Evolutionary conservation across 148 eudicot genomes (phyloP).

Genomic region (Rhododendron vialii): DNA sequence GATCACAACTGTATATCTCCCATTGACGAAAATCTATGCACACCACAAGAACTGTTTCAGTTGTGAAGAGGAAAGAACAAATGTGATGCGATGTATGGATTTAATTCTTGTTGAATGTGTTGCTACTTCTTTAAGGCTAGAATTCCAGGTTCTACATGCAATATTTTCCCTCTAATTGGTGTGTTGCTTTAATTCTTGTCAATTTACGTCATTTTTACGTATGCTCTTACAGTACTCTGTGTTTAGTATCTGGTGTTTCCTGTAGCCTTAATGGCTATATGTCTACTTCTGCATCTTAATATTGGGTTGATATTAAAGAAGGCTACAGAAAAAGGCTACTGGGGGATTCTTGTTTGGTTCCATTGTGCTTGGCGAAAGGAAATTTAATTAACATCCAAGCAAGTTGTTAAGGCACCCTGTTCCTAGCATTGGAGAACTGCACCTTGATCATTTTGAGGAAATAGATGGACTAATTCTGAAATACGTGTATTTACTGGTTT

Average conservation of each 20-base stretch:
- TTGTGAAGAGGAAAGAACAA: not conserved
- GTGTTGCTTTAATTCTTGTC: not conserved
- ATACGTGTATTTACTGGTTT: not conserved
- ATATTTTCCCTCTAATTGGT: not conserved
- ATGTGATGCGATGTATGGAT: not conserved
- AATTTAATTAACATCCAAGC: not conserved
- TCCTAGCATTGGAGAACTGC: not conserved
- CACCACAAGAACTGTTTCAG: not conserved
- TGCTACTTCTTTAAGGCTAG: not conserved
- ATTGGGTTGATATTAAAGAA: not conserved
- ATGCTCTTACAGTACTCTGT: not conserved
- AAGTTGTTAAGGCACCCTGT: not conserved
- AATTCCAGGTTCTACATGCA: not conserved
- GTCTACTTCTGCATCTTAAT: not conserved
- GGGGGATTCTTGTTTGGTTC: not conserved
- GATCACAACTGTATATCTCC: not conserved
- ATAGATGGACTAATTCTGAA: not conserved
- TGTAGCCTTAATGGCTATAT: not conserved
- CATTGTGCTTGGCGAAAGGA: not conserved
- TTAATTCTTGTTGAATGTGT: not conserved
- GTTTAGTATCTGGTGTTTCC: not conserved
- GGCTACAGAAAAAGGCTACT: not conserved
- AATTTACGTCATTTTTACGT: not conserved
- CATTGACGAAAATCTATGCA: not conserved
- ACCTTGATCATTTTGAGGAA: not conserved